phyloP scores from a whole-genome alignment of 164 flowering plant species.

The Annona cherimola region DNA sequence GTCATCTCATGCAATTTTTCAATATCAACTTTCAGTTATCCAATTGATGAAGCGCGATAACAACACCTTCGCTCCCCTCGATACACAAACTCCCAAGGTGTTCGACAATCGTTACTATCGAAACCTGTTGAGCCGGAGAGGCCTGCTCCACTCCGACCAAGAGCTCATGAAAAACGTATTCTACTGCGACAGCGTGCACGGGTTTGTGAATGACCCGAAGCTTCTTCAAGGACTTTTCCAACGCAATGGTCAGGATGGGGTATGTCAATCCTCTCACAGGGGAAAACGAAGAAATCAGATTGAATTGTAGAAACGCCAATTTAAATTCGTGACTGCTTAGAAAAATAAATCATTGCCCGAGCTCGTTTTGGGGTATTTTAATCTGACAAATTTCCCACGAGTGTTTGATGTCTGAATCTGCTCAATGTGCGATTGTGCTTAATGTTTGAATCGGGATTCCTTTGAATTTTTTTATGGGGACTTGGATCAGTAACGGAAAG shows the following conservation, averaged over 20 bases:
- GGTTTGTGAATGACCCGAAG: constrained; percentile 7
- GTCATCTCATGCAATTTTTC: too few relatives aligned
- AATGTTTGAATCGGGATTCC: too few relatives aligned
- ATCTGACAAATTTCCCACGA: too few relatives aligned
- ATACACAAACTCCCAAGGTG: constrained; percentile 16
- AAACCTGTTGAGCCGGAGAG: constrained; percentile 6
- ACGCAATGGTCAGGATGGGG: constrained; percentile 33
- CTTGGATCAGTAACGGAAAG: too few relatives aligned
- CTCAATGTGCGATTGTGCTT: too few relatives aligned
- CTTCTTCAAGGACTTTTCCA: constrained; percentile 26
- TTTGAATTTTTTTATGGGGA: too few relatives aligned
- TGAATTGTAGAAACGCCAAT: constrained; percentile 27
- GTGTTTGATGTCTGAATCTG: too few relatives aligned
- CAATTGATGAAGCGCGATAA: background rate
- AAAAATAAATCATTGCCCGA: too few relatives aligned
- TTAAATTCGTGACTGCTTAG: background rate
- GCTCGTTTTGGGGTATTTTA: too few relatives aligned
- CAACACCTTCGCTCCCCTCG: constrained; percentile 18
- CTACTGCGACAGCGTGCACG: constrained; percentile 15
- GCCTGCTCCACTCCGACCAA: constrained; percentile 26
- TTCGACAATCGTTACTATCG: constrained; percentile 26
- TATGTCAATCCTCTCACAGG: constrained; percentile 28
- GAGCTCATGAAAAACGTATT: constrained; percentile 22
- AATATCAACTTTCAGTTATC: too few relatives aligned
- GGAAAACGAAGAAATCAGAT: constrained; percentile 24